Evolutionary conservation across 331 rosid species (phyloP), one percentile per base, ranked within the genome.

Genomic region (Stylosanthes scabra): DNA sequence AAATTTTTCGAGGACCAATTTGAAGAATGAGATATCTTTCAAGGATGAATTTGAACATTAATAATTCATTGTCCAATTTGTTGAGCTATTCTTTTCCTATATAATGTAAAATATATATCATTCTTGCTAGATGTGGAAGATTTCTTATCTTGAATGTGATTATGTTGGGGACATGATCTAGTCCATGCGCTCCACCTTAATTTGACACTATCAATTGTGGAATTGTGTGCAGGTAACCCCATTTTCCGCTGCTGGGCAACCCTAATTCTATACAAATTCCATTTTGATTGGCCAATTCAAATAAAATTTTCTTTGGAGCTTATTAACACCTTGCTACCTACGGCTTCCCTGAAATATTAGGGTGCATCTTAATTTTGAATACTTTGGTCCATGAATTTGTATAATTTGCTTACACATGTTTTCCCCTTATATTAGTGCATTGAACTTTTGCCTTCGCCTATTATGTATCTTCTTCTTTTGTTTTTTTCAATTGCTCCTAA

Each of bases 201-300:
- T 49, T 44, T 50, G 70, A 49, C 58, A 60, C 56, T 63, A 71
- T 42, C 50, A 28, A 40, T 70, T 81, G 50, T 71, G 42, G 55
- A 47, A 49, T 58, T 59, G 54, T 64, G 66, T 76, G 42, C 64
- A 45, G 66, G 64, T 3, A 34, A 34, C 39, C 15, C 71, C 67
- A 42, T 72, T 74, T 77, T 72, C 74, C 51, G 42, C 77, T 59
- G 64, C 37, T 73, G 74, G 81, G 82, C 47, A 68, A 51, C 63
- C 80, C 74, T 75, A 72, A 83, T 64, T 64, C 69, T 72, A 71
- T 62, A 78, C 74, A 72, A 65, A 46, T 31, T 67, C 81, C 56
- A 78, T 76, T 59, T 55, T 11, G 47, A 72, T 34, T 70, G 74
- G 66, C 58, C 76, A 15, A 68, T 56, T 74, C 80, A 64, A 77